Evolutionary conservation across 164 flowering plant species (phyloP), one percentile per base, ranked within the genome.

Genomic region (Buxus sempervirens): DNA sequence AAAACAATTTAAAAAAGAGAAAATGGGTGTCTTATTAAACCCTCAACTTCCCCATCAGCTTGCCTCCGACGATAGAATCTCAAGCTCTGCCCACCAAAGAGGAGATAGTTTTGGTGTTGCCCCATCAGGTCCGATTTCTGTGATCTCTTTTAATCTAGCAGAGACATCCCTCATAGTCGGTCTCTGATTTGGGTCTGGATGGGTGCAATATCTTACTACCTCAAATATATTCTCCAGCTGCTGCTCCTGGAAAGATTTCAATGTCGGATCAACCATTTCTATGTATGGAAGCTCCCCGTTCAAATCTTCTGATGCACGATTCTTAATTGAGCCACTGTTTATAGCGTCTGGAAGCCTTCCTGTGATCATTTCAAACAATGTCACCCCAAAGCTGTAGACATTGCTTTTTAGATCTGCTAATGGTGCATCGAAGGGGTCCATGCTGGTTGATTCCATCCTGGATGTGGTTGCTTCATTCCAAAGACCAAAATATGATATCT

Each of bases 81-180:
- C 93, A 53, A 90, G 88, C 61, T 90, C 96, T 42, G 96, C 90
- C 91, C 96, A 88, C 96, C 96, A 90, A 62, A 86, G 90, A 27
- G 90, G 89, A 65, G 91, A 88, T 22, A 76, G 16, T 76, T 73
- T 82, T 16, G 91, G 96, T 2, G 76, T 79, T 38, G 90, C 96
- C 64, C 78, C 86, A 67, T 86, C 92, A 56, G 97, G 90, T 21
- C 71, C 75, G 76, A 87, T 70, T 20, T 70, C 79, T 1, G 92
- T 89, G 32, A 90, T 87, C 62, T 86, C 85, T 54, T 77, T 84
- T 76, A 90, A 74, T 70, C 62, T 78, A 1, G 72, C 72, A 13
- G 83, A 67, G 23, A 90, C 74, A 63, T 85, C 89, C 65, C 56
- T 78, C 82, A 88, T 86, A 19, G 78, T 77, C 18, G 90, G 89